Evolutionary conservation across 1,284 basidiomycete species (phyloP).

Genomic region (Moesziomyces sp.): DNA sequence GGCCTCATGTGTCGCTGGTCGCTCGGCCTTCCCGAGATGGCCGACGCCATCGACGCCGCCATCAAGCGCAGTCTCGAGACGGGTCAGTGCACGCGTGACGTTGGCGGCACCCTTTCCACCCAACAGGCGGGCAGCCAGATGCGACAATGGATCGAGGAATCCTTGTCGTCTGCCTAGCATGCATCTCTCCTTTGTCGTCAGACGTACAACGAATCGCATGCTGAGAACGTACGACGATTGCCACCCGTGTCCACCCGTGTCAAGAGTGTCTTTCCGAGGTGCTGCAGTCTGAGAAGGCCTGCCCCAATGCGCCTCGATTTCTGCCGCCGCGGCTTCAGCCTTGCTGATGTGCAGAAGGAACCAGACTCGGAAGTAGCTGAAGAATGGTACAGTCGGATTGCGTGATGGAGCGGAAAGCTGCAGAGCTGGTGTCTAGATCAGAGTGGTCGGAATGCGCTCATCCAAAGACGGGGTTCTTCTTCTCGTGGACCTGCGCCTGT

Average conservation of each 20-base stretch:
- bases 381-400: not conserved
- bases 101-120: conserved; percentile 82
- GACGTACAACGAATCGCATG: too few species aligned
- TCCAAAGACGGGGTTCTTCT: conserved; percentile 79
- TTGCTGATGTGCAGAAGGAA: too few species aligned
- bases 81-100: conserved; percentile 84
- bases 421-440: conserved; percentile 15
- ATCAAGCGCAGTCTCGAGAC: conserved; percentile 87
- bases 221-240: too few species aligned
- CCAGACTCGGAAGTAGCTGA: not conserved
- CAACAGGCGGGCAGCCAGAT: conserved; percentile 78
- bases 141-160: conserved; percentile 76
- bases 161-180: conserved; percentile 71
- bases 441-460: conserved; percentile 3
- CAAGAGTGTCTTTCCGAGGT: too few species aligned
- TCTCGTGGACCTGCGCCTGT: conserved; percentile 87
- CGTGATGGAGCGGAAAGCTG: not conserved
- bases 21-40: conserved; percentile 79
- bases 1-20: conserved; percentile 95
- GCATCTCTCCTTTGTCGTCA: conserved; percentile 68
- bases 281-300: too few species aligned
- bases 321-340: too few species aligned
- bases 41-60: conserved; percentile 84
- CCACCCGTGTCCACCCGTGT: too few species aligned
- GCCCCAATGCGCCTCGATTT: too few species aligned